Percentiles rank a stretch among this genome's conserved stretches.
These are phyloP conservation scores for Colletotrichum brevisporum DNA, from an alignment of 2,329 filamentous ascomycete genomes.

Conservation along the genomic window DNA sequence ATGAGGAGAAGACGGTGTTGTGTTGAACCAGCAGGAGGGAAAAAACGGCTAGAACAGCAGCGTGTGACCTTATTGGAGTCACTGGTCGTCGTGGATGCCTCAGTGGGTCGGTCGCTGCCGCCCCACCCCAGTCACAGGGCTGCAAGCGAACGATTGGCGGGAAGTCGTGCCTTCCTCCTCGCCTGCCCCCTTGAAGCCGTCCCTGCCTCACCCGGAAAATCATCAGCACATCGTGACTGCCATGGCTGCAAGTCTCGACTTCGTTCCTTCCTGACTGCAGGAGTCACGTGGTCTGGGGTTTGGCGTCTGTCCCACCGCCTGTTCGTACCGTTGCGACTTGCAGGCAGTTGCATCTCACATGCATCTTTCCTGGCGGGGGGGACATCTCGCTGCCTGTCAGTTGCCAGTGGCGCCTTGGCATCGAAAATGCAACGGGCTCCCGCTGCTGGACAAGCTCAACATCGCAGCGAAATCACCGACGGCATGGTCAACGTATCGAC, in stretches of 20 bases:
- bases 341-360: conserved; percentile 7
- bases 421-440: too few species aligned
- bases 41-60: not conserved
- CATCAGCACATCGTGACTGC: conserved; percentile 20
- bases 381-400: too few species aligned
- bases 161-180: not conserved
- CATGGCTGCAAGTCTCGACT: not conserved
- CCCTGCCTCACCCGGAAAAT: conserved; percentile 9
- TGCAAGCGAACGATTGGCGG: conserved; percentile 1
- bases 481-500: not conserved
- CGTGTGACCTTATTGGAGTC: not conserved
- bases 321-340: not conserved
- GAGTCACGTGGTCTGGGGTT: too few species aligned
- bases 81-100: too few species aligned
- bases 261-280: not conserved
- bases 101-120: not conserved
- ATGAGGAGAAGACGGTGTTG: not conserved
- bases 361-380: not conserved
- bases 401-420: too few species aligned
- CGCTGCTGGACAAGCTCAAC: too few species aligned
- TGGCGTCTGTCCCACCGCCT: not conserved
- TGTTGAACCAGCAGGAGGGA: not conserved
- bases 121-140: not conserved
- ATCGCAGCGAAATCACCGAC: too few species aligned
- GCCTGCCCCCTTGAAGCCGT: conserved; percentile 8